Base-by-base conservation (phyloP, 2,329 filamentous ascomycete genomes). In the Iodosphaeria phyllophila region DNA sequence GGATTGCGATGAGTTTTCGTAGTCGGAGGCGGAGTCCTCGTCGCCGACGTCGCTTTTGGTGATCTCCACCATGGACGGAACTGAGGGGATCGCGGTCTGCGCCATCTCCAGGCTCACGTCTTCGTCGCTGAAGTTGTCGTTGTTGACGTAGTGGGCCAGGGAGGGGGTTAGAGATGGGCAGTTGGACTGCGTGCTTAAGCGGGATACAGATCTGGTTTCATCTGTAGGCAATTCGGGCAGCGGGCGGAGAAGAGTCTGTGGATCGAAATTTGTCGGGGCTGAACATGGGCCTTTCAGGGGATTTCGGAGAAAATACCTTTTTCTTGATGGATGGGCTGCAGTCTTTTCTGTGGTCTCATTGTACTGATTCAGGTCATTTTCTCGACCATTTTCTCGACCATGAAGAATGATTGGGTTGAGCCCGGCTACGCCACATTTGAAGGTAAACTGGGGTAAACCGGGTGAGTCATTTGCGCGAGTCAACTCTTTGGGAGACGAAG, bases 101-200 rank as follows among this genome's bases (percentile, higher is more conserved):
- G 44, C 44, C 14, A 30, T 40, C 17, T 35, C 34, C 4, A 47
- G 21, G 15, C 31, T 30, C 16, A 47, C 36, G 2, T 45, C 40
- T 16, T 46, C 44, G 7, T 38, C 36, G 14, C 40, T 36, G 9
- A 47, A 46, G 19, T 42, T 41, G n/a, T 38, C 42, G 23, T 41
- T 42, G 13, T 47, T 39, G 17, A 36, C 41, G 12, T 44, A 46
- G 15, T 39, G 33, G 26, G 33, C 38, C 22, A 47, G 25, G 6
- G 43, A 46, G 6, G 44, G 40, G 8, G 44, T 47, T 13, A 47
- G 29, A 4, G 44, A 47, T 15, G 42, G 42, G 13, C 44, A 44
- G 21, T 27, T 40, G 5, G 43, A 46, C 13, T 34, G 30, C 4
- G 42, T 19, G 7, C 43, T 46, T 7, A 35, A 42, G 12, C 30